Percentiles rank a stretch among this genome's conserved stretches.
Evolutionary conservation across 2,329 filamentous ascomycete species (phyloP).

Genomic region (Ophiostoma sp.): DNA sequence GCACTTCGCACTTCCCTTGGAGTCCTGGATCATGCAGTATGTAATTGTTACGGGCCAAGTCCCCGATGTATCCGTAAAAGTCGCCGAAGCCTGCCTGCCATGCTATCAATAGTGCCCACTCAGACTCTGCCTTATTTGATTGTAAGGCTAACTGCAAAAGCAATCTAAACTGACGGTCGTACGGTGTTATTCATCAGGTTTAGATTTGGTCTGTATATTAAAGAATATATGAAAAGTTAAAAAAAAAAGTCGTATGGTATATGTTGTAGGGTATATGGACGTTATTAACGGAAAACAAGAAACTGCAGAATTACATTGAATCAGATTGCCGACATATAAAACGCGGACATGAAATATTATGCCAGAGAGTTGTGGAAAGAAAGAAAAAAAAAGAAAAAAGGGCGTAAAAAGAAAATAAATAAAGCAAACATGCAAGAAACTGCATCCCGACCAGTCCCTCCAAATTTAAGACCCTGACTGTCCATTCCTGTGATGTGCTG

Average conservation of each 20-base stretch:
- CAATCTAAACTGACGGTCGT: not conserved
- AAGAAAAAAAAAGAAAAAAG: not conserved
- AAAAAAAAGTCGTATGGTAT: not conserved
- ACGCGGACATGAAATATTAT: not conserved
- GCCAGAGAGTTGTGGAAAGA: not conserved
- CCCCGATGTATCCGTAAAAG: not conserved
- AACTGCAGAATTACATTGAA: not conserved
- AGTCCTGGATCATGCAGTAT: not conserved
- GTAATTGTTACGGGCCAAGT: not conserved
- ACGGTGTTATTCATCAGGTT: not conserved
- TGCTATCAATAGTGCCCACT: not conserved
- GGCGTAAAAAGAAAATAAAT: not conserved
- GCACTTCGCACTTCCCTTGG: not conserved
- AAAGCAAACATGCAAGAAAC: not conserved
- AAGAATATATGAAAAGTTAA: not conserved
- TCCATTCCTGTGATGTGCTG: slow-evolving; percentile 2
- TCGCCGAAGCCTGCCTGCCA: not conserved
- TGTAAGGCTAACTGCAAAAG: not conserved
- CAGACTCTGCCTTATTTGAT: not conserved
- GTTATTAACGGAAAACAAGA: not conserved
- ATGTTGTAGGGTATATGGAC: slow-evolving; percentile 12
- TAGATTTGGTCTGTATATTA: not conserved
- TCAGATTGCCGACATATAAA: not conserved
- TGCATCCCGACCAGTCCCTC: not conserved
- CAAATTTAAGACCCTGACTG: not conserved